phyloP scores from a whole-genome alignment of 371 early-diverging fungal species.

The Syncephalis fuscata region DNA sequence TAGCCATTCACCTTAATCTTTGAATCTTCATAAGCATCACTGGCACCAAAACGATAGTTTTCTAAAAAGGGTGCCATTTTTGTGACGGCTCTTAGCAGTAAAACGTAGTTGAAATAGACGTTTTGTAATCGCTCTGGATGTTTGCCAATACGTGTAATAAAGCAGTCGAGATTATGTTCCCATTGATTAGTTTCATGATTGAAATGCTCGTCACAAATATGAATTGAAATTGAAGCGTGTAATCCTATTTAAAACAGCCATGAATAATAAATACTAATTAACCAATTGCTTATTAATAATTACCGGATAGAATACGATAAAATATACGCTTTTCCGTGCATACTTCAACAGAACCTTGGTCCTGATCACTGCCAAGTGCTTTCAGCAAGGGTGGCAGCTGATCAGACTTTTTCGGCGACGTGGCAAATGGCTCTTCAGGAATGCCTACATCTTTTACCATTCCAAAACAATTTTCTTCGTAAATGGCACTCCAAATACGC shows the following conservation, averaged over 20 bases:
- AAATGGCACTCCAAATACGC: slow-evolving; percentile 87
- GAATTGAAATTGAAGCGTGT: slow-evolving; percentile 94
- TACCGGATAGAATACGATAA: slow-evolving; percentile 83
- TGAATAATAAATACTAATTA: neutral
- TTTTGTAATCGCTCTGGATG: slow-evolving; percentile 88
- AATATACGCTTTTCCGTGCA: slow-evolving; percentile 87
- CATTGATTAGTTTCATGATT: slow-evolving; percentile 71
- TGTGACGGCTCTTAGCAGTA: slow-evolving; percentile 65
- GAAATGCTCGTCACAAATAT: slow-evolving; percentile 86
- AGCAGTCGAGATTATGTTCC: slow-evolving; percentile 83
- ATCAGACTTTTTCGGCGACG: slow-evolving; percentile 1
- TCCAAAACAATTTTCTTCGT: slow-evolving; percentile 90
- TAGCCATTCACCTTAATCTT: slow-evolving; percentile 18
- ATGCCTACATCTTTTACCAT: slow-evolving; percentile 35
- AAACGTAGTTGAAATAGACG: slow-evolving; percentile 79
- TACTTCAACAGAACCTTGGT: slow-evolving; percentile 21
- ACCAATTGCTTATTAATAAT: neutral
- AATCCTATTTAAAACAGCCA: slow-evolving; percentile 19
- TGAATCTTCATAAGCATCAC: slow-evolving; percentile 26
- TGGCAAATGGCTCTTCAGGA: neutral
- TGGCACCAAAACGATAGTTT: slow-evolving; percentile 44
- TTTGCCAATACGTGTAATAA: slow-evolving; percentile 64
- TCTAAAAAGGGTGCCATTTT: slow-evolving; percentile 68
- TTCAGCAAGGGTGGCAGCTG: neutral
- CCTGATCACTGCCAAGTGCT: neutral